Percentiles rank a stretch among this genome's conserved stretches.
These are phyloP conservation scores for Podochytrium sp. DNA, from an alignment of 192 early-diverging fungal genomes.

Conservation along the genomic window DNA sequence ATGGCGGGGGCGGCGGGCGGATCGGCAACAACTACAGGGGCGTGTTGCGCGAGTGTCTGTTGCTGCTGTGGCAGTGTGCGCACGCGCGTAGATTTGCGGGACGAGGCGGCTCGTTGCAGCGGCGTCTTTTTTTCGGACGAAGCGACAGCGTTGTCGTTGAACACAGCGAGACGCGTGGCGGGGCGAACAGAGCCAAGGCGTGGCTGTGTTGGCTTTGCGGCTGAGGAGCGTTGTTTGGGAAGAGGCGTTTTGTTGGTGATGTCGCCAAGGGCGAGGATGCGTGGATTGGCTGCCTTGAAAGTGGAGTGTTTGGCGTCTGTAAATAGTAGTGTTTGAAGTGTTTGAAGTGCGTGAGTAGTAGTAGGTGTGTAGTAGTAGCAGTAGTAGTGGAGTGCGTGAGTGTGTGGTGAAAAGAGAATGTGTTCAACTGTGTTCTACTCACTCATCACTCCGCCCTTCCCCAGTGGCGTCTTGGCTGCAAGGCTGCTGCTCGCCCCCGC, in stretches of 20 bases:
- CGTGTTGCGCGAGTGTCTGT: neutral
- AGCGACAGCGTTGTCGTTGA: neutral
- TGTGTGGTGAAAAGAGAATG: neutral
- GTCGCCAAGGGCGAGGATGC: neutral
- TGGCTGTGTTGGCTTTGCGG: neutral
- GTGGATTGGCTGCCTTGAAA: too few species aligned
- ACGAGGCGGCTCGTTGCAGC: neutral
- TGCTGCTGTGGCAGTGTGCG: neutral
- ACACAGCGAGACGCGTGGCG: neutral
- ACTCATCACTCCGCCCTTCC: neutral
- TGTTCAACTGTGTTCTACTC: neutral
- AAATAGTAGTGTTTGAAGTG: neutral
- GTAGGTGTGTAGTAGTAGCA: neutral
- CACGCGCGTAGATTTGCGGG: neutral
- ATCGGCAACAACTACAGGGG: neutral
- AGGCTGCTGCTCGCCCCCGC: too few species aligned
- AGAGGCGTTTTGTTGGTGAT: constrained; percentile 22
- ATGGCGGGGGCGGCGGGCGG: neutral
- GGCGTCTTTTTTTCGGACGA: neutral
- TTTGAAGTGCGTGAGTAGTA: too few species aligned
- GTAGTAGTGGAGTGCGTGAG: neutral
- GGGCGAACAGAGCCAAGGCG: neutral
- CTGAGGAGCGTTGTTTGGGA: neutral
- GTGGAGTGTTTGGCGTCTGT: neutral
- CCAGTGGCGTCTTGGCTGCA: too few species aligned